Percentiles rank a stretch among this genome's conserved stretches.
Conservation (phyloP, 2,329 filamentous ascomycete genomes). For the Dactylellina cionopaga region DNA sequence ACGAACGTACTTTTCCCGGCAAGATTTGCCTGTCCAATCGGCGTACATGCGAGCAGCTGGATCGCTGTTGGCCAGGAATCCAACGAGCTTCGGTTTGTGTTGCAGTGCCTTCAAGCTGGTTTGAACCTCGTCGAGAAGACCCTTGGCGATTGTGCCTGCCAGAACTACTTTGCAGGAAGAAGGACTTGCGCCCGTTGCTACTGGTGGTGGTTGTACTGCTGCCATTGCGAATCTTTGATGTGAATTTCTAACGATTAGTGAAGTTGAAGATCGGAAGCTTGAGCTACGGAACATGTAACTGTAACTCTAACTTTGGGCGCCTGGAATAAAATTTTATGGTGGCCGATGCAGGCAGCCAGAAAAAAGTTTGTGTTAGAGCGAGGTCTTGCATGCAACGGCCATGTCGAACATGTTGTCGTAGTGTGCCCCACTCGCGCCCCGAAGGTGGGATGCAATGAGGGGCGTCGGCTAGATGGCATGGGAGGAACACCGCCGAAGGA, state of each 20-base stretch:
- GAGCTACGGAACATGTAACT: not conserved
- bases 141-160: constrained; percentile 85
- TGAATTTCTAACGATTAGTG: not conserved
- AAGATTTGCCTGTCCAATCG: constrained; percentile 97
- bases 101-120: constrained; percentile 62
- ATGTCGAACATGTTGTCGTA: constrained; percentile 15
- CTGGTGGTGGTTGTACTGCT: constrained; percentile 30
- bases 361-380: constrained; percentile 30
- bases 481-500: constrained; percentile 11
- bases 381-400: constrained; percentile 10
- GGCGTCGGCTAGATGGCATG: constrained; percentile 1
- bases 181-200: constrained; percentile 58
- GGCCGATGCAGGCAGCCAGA: constrained; percentile 33
- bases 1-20: constrained; percentile 83
- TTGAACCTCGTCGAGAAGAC: constrained; percentile 76
- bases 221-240: constrained; percentile 1
- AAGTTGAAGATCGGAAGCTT: not conserved
- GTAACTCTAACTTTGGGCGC: constrained; percentile 1
- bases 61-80: constrained; percentile 91
- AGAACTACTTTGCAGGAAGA: constrained; percentile 90
- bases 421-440: constrained; percentile 7
- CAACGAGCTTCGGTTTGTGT: constrained; percentile 78
- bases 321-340: constrained; percentile 7
- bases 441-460: constrained; percentile 1
- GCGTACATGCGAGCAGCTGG: constrained; percentile 92